Evolutionary conservation across 768 basidiomycete species (phyloP), one percentile per base, ranked within the genome.

Genomic region (Panaeolus papilionaceus): DNA sequence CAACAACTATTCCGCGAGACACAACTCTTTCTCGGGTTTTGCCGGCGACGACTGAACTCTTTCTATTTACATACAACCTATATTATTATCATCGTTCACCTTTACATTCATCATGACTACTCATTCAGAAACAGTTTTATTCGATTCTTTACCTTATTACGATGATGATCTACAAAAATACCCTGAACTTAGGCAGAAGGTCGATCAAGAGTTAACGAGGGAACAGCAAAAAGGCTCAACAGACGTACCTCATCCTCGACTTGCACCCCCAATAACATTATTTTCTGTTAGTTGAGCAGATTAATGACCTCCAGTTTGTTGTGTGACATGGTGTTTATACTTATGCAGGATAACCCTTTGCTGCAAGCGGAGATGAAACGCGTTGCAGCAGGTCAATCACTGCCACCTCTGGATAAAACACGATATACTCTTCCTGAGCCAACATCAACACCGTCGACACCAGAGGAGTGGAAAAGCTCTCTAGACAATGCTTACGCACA

Each of bases 71-170:
- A 26, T 14, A 9, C 54, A 33, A 58, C 26, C 73, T 70, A 49
- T 20, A 49, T 18, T 23, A 47, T n/a, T n/a, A 49, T 8, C n/a
- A 8, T 49, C n/a, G 23, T n/a, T 49, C 47, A 49, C 20, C 47
- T 42, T 44, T 23, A 49, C 62, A 38, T 64, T 63, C 64, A 64
- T 63, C 65, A 73, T 74, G 72, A 58, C 68, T 26, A 70, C 71
- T 63, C 69, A 68, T 39, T 70, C 71, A 65, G 67, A 69, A 70
- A 28, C 71, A 61, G 82, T 82, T 66, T 82, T 91, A 42, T 88
- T 95, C 71, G 95, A 98, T 78, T 92, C 95, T 28, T 84, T 98
- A 70, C 96, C 96, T 18, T 98, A 98, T 80, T 95, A 94, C 74
- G 96, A 98, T 81, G 93, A 95, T 76, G 95, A 98, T 76, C 84